These are phyloP conservation scores for Starmerella potacharoeniae DNA, from an alignment of 805 yeast species.

Conservation along the genomic window DNA sequence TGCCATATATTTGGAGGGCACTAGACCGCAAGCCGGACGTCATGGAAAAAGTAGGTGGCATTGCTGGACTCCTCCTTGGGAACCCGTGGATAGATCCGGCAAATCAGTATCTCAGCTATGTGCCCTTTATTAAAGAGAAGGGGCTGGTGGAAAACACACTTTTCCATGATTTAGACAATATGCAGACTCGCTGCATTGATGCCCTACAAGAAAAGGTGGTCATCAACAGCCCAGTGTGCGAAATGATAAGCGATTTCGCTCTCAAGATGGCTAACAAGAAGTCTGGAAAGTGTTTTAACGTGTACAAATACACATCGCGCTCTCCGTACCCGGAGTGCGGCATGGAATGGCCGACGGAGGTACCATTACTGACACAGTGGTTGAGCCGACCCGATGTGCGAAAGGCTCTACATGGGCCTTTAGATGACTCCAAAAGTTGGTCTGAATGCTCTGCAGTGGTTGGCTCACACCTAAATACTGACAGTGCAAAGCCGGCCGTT, in stretches of 20 bases:
- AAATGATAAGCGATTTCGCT: constrained; percentile 29
- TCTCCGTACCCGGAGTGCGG: constrained; percentile 85
- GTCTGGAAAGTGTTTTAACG: constrained; percentile 47
- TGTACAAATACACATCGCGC: constrained; percentile 63
- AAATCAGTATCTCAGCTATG: constrained; percentile 66
- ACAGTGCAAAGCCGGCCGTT: constrained; percentile 47
- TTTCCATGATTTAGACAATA: constrained; percentile 22
- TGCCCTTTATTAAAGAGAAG: constrained; percentile 55
- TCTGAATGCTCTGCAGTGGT: constrained; percentile 64
- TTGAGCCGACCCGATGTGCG: constrained; percentile 38
- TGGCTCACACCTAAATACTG: constrained; percentile 39
- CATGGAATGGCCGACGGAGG: constrained; percentile 75
- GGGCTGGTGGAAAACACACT: constrained; percentile 37
- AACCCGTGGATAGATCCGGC: constrained; percentile 93
- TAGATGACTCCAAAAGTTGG: constrained; percentile 39
- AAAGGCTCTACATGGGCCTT: constrained; percentile 38
- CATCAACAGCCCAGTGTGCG: constrained; percentile 28
- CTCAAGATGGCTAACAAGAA: constrained; percentile 17
- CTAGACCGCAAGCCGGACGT: constrained; percentile 34
- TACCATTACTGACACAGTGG: constrained; percentile 40
- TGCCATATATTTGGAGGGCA: constrained; percentile 71
- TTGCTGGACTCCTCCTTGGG: constrained; percentile 67
- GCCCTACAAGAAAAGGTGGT: constrained; percentile 15
- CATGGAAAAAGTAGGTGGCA: constrained; percentile 27
- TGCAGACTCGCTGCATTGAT: constrained; percentile 24